These are phyloP conservation scores for Globisporangium okanoganense DNA, from an alignment of 352 stramenopile genomes.

Conservation along the genomic window DNA sequence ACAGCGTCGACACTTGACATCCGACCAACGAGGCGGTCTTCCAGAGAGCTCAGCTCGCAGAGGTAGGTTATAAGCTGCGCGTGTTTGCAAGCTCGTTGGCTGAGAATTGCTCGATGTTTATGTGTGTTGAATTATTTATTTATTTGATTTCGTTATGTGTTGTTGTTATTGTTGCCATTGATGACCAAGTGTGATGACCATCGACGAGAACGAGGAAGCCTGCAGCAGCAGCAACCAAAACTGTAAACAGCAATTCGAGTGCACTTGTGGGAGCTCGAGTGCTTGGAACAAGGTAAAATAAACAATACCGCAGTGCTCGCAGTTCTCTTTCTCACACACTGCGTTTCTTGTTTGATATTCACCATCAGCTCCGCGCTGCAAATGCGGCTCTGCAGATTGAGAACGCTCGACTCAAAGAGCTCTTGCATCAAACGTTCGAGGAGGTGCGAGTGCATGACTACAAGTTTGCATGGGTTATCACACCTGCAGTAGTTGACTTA, in stretches of 20 bases:
- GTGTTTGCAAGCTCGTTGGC: too few species aligned
- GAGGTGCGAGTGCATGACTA: background rate
- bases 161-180: too few species aligned
- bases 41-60: background rate
- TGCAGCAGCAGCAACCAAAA: background rate
- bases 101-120: too few species aligned
- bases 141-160: background rate
- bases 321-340: conserved; percentile 9
- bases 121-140: background rate
- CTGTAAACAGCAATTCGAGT: background rate
- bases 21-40: background rate
- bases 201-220: background rate
- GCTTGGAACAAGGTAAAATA: conserved; percentile 6
- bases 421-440: conserved; percentile 33
- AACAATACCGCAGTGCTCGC: background rate
- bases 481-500: background rate
- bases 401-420: conserved; percentile 30
- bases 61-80: too few species aligned
- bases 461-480: conserved; percentile 15
- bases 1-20: background rate
- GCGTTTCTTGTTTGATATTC: too few species aligned
- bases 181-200: background rate
- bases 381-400: conserved; percentile 28
- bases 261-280: background rate
- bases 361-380: conserved; percentile 13